Evolutionary conservation across 805 yeast species (phyloP).

Genomic region (Candida odintsovae): DNA sequence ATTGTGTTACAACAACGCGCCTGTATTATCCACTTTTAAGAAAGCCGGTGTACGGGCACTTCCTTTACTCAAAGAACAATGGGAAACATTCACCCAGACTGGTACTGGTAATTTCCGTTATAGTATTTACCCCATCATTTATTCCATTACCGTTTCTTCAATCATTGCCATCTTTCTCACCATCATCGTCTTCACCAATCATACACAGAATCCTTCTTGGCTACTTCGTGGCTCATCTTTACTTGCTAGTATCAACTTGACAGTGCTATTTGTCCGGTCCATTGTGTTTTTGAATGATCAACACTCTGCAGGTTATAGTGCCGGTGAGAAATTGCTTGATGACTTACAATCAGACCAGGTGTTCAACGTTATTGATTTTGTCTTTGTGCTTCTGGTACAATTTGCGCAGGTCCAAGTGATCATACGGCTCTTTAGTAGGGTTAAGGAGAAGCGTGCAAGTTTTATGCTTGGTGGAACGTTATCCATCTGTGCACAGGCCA

Average conservation of each 20-base stretch:
- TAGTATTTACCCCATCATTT: conserved; percentile 56
- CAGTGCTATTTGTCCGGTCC: conserved; percentile 42
- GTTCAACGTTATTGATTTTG: conserved; percentile 51
- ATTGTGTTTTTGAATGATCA: conserved; percentile 42
- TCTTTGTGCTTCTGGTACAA: conserved; percentile 53
- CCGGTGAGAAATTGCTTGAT: conserved; percentile 39
- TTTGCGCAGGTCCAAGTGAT: conserved; percentile 68
- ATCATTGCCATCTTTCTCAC: conserved; percentile 61
- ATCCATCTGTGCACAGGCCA: conserved; percentile 49
- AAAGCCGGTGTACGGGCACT: conserved; percentile 25
- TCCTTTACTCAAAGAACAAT: conserved; percentile 41
- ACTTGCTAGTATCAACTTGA: conserved; percentile 50
- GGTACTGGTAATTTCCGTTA: conserved; percentile 43
- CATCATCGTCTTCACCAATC: conserved; percentile 57
- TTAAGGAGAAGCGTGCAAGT: conserved; percentile 59
- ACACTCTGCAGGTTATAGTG: conserved; percentile 32
- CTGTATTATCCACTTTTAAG: conserved; percentile 31
- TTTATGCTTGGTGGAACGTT: conserved; percentile 52
- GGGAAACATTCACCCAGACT: conserved; percentile 38
- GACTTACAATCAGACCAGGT: conserved; percentile 37
- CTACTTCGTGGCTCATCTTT: conserved; percentile 44
- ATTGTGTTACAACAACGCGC: conserved; percentile 28
- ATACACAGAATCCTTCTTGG: conserved; percentile 54
- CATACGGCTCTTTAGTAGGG: conserved; percentile 61
- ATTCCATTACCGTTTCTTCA: conserved; percentile 57